A percentile compares a stretch with the other conserved stretches of the same genome.
These are phyloP conservation scores for Massariosphaeria phaeospora DNA, from an alignment of 495 filamentous ascomycete genomes.

Conservation along the genomic window DNA sequence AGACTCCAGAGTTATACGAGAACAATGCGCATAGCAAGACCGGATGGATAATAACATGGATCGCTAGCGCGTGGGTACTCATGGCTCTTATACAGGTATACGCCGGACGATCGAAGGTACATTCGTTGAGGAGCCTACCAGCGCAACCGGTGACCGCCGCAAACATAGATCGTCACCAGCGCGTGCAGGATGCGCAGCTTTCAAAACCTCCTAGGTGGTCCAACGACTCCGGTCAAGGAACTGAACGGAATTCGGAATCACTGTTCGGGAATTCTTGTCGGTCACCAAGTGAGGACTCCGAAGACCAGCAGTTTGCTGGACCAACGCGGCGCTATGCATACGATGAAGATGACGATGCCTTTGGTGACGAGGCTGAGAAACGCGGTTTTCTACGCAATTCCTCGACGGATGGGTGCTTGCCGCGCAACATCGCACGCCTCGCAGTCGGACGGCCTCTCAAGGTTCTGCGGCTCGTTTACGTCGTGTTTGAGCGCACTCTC, in stretches of 20 bases:
- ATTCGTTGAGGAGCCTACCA: constrained; percentile 47
- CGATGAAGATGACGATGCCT: constrained; percentile 46
- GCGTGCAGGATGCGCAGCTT: constrained; percentile 44
- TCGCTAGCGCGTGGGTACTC: constrained; percentile 62
- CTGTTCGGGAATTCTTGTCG: constrained; percentile 60
- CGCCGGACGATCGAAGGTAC: constrained; percentile 46
- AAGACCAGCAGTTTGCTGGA: constrained; percentile 45
- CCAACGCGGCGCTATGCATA: constrained; percentile 44
- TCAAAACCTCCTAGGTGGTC: constrained; percentile 61
- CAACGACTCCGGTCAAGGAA: constrained; percentile 84
- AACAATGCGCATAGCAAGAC: constrained; percentile 85
- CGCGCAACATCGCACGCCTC: constrained; percentile 47
- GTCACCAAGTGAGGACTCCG: constrained; percentile 51
- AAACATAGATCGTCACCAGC: constrained; percentile 59
- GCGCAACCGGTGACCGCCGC: constrained; percentile 65
- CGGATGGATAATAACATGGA: constrained; percentile 78
- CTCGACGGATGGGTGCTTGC: constrained; percentile 47
- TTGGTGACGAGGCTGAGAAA: constrained; percentile 39
- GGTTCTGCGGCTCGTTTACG: constrained; percentile 54
- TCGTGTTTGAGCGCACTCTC: constrained; percentile 57
- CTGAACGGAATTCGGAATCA: constrained; percentile 65
- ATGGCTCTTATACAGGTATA: constrained; percentile 50
- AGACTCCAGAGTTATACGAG: constrained; percentile 81
- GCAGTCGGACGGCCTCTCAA: constrained; percentile 58
- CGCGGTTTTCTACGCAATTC: constrained; percentile 47